phyloP scores from a whole-genome alignment of 1,284 basidiomycete species.

The Paramarasmius palmivorus region DNA sequence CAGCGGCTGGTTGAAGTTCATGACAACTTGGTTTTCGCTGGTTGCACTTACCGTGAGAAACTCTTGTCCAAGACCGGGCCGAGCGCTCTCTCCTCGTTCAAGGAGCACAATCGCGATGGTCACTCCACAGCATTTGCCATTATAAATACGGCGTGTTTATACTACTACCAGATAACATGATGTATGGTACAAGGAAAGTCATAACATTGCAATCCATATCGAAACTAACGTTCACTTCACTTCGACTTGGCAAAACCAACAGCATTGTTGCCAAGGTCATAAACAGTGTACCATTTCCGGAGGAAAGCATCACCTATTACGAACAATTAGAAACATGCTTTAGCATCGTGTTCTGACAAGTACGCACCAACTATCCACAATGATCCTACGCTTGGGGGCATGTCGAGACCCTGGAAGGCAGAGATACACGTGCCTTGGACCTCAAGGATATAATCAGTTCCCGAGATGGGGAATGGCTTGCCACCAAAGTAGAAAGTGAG shows the following conservation, averaged over 20 bases:
- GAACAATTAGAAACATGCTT: conserved; percentile 11
- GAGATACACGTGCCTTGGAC: conserved; percentile 93
- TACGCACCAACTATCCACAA: conserved; percentile 92
- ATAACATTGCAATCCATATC: no score
- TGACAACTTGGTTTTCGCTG: no score
- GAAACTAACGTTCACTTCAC: background rate
- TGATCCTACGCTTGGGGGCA: conserved; percentile 84
- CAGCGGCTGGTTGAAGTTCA: no score
- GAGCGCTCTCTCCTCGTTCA: no score
- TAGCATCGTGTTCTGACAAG: background rate
- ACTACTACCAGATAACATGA: no score
- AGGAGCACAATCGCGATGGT: no score
- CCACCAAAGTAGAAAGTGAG: conserved; percentile 85
- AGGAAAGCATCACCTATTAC: conserved; percentile 79
- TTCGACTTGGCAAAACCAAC: conserved; percentile 77
- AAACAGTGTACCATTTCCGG: conserved; percentile 91
- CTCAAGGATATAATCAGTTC: conserved; percentile 87
- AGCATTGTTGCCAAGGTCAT: conserved; percentile 84
- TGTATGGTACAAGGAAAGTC: no score
- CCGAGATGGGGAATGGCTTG: conserved; percentile 79
- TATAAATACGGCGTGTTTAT: no score
- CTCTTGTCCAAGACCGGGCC: no score
- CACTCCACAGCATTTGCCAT: no score
- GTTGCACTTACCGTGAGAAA: no score
- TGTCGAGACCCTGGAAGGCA: conserved; percentile 90